Percentiles rank a stretch among this genome's conserved stretches.
These are phyloP conservation scores for Cytospora paraplurivora DNA, from an alignment of 2,329 filamentous ascomycete genomes.

Conservation along the genomic window DNA sequence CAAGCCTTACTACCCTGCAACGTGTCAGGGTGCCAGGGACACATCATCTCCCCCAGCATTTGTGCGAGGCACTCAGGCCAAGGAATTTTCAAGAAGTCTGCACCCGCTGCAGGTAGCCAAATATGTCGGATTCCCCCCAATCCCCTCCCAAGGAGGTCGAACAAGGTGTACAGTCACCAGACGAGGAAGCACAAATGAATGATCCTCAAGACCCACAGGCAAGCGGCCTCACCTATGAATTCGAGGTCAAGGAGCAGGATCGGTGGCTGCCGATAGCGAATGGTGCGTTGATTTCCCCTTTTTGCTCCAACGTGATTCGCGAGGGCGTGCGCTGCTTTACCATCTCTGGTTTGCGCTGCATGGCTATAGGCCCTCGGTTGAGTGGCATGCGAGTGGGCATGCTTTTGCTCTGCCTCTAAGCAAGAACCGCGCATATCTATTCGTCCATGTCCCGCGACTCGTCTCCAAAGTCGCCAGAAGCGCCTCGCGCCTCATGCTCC, in stretches of 20 bases:
- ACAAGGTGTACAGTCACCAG: conserved; percentile 87
- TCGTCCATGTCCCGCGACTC: conserved; percentile 62
- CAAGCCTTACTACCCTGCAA: conserved; percentile 59
- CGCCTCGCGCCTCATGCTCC: conserved; percentile 45
- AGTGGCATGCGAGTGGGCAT: conserved; percentile 42
- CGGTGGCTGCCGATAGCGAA: conserved; percentile 99
- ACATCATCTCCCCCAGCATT: conserved; percentile 60
- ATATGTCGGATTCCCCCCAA: conserved; percentile 88
- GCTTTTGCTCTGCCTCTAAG: conserved; percentile 49
- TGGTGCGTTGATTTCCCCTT: conserved; percentile 72
- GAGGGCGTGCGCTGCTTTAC: conserved; percentile 36
- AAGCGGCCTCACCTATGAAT: conserved; percentile 79
- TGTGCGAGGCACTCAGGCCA: conserved; percentile 59
- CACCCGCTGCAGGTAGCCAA: conserved; percentile 71
- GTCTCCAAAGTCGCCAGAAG: conserved; percentile 53
- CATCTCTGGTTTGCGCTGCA: conserved; percentile 37
- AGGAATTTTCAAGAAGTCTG: conserved; percentile 62
- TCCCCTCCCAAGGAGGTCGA: conserved; percentile 95
- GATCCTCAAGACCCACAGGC: conserved; percentile 77
- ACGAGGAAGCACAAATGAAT: conserved; percentile 94
- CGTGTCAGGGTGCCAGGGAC: conserved; percentile 57
- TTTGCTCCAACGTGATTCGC: conserved; percentile 41
- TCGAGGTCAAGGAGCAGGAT: conserved; percentile 99
- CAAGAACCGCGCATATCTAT: conserved; percentile 40
- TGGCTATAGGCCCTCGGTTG: conserved; percentile 37